These are phyloP conservation scores for Tieghemostelium lacteum DNA, from an alignment of 78 protist species.

Conservation along the genomic window DNA sequence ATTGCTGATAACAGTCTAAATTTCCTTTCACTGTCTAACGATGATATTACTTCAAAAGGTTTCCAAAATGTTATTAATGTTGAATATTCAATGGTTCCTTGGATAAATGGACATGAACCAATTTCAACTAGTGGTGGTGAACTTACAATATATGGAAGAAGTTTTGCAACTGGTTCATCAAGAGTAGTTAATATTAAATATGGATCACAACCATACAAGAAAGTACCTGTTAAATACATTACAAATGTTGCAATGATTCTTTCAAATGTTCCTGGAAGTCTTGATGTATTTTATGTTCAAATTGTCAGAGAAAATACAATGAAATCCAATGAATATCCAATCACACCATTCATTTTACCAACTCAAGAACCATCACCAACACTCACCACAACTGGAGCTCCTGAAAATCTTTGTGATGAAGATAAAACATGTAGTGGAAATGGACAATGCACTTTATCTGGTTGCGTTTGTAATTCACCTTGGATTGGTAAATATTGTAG, in stretches of 20 bases:
- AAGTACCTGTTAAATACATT: neutral
- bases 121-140: neutral
- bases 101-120: neutral
- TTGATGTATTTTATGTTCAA: neutral
- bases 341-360: neutral
- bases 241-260: neutral
- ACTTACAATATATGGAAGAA: neutral
- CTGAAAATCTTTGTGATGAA: neutral
- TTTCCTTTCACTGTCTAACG: neutral
- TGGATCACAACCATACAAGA: neutral
- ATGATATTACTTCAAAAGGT: neutral
- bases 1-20: constrained; percentile 8
- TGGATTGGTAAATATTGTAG: neutral
- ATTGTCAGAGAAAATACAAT: neutral
- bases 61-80: no score
- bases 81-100: neutral
- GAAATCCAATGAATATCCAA: neutral
- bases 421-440: neutral
- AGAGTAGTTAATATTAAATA: neutral
- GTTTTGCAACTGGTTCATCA: neutral
- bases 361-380: neutral
- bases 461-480: neutral
- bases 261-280: neutral
- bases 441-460: neutral
- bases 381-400: neutral